Conservation (phyloP, 164 flowering plant species). For the Piper longum region DNA sequence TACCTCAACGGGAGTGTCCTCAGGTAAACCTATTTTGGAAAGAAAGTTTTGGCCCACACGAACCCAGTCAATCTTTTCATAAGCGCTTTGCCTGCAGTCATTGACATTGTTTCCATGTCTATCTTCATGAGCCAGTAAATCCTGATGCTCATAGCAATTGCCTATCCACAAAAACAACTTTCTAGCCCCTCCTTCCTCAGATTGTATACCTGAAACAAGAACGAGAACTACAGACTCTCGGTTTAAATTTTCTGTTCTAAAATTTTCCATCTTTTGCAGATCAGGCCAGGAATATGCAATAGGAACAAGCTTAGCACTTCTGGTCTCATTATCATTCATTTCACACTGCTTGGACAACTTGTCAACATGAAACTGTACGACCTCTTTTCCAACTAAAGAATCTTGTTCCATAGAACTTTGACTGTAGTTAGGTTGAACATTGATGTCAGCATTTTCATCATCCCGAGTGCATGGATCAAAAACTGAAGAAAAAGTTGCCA, state of each 20-base stretch:
- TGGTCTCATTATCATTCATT: constrained; percentile 1
- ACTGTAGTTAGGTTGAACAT: constrained; percentile 6
- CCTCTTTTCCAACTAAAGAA: background rate
- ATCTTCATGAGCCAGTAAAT: constrained; percentile 9
- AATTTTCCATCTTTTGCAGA: constrained; percentile 24
- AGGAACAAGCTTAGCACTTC: constrained; percentile 5
- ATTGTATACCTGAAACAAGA: constrained; percentile 11
- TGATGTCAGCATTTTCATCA: constrained; percentile 10
- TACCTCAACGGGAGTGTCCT: constrained; percentile 35
- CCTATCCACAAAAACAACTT: constrained; percentile 39
- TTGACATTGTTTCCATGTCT: background rate
- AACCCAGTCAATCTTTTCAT: constrained; percentile 14
- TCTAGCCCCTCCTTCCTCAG: constrained; percentile 8
- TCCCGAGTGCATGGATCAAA: constrained; percentile 18
- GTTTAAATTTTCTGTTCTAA: constrained; percentile 16
- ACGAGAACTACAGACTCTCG: constrained; percentile 31
- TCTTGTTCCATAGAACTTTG: constrained; percentile 7
- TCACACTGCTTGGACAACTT: constrained; percentile 3
- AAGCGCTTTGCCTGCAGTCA: constrained; percentile 1
- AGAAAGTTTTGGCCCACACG: constrained; percentile 22
- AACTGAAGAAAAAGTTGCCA: constrained; percentile 34
- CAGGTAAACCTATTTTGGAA: constrained; percentile 23
- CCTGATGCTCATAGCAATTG: constrained; percentile 10
- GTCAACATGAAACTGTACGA: background rate
- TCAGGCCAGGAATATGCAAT: constrained; percentile 30